Percentiles rank a stretch among this genome's conserved stretches.
Evolutionary conservation across 2,329 filamentous ascomycete genomes (phyloP).

Genomic region (Fusarium avenaceum): DNA sequence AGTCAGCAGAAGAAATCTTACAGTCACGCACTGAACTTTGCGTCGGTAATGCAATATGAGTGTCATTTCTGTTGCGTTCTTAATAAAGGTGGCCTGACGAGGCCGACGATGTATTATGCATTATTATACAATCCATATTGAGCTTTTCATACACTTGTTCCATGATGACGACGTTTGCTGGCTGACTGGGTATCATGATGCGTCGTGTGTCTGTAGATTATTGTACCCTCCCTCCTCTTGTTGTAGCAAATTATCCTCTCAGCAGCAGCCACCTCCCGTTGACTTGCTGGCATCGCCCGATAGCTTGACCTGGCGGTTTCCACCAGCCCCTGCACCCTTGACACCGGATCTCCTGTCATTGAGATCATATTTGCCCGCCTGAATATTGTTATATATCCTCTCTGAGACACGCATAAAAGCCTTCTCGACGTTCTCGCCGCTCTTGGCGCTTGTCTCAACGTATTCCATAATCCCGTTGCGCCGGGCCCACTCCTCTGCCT

Average conservation of each 20-base stretch:
- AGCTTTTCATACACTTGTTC: slow-evolving; percentile 47
- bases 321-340: slow-evolving; percentile 74
- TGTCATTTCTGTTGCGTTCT: slow-evolving; percentile 39
- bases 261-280: slow-evolving; percentile 64
- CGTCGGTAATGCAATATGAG: slow-evolving; percentile 51
- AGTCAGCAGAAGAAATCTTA: slow-evolving; percentile 40
- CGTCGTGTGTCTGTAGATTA: slow-evolving; percentile 42
- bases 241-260: slow-evolving; percentile 36
- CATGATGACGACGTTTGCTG: slow-evolving; percentile 44
- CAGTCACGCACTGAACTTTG: slow-evolving; percentile 43
- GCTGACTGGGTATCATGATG: slow-evolving; percentile 52
- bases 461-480: slow-evolving; percentile 91
- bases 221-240: slow-evolving; percentile 29
- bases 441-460: slow-evolving; percentile 97
- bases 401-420: slow-evolving; percentile 95
- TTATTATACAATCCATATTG: slow-evolving; percentile 52
- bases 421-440: slow-evolving; percentile 90
- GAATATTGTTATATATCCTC: slow-evolving; percentile 96
- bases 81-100: slow-evolving; percentile 37
- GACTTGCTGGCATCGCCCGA: slow-evolving; percentile 58
- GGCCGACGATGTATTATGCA: slow-evolving; percentile 51
- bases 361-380: slow-evolving; percentile 93
- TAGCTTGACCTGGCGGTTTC: slow-evolving; percentile 63
- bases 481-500: slow-evolving; percentile 91
- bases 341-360: slow-evolving; percentile 94